Evolutionary conservation across 768 basidiomycete genomes (phyloP).

Genomic region (Lactifluus volemus): DNA sequence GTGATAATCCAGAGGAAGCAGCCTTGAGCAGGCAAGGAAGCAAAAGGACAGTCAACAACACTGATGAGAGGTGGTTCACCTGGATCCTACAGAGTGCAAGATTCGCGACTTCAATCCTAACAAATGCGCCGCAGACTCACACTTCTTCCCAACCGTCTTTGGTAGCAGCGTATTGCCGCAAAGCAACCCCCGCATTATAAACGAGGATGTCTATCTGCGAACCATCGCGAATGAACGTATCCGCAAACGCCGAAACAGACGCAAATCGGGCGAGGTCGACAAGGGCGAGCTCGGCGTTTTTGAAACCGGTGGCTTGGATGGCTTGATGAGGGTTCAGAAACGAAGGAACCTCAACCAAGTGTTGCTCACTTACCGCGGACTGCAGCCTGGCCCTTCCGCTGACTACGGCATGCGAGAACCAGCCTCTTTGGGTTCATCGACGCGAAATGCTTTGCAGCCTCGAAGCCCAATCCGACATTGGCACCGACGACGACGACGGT

Average conservation of each 20-base stretch:
- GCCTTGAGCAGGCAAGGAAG: conserved; percentile 13
- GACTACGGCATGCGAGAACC: conserved; percentile 14
- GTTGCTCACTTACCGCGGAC: conserved; percentile 1
- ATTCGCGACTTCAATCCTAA: not conserved
- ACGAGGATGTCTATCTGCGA: conserved; percentile 25
- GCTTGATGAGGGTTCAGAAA: not conserved
- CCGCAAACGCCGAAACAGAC: conserved; percentile 24
- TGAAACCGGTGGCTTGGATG: conserved; percentile 15
- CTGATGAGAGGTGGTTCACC: conserved; percentile 29
- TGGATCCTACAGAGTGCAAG: conserved; percentile 31
- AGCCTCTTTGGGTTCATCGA: conserved; percentile 15
- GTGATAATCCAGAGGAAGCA: conserved; percentile 4
- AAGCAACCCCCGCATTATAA: conserved; percentile 23
- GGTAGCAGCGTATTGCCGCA: conserved; percentile 23
- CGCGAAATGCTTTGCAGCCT: conserved; percentile 17
- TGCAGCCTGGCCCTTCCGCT: conserved; percentile 11
- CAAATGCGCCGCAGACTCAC: conserved; percentile 15
- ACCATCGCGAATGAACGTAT: conserved; percentile 19
- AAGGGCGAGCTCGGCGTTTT: conserved; percentile 7
- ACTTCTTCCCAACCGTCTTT: conserved; percentile 25
- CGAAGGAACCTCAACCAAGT: not conserved
- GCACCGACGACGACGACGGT: conserved; percentile 19
- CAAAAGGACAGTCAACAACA: conserved; percentile 8
- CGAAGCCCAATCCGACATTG: conserved; percentile 18
- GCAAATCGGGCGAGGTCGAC: conserved; percentile 25